Evolutionary conservation across 2,329 filamentous ascomycete species (phyloP).

Genomic region (Trichoderma sp.): DNA sequence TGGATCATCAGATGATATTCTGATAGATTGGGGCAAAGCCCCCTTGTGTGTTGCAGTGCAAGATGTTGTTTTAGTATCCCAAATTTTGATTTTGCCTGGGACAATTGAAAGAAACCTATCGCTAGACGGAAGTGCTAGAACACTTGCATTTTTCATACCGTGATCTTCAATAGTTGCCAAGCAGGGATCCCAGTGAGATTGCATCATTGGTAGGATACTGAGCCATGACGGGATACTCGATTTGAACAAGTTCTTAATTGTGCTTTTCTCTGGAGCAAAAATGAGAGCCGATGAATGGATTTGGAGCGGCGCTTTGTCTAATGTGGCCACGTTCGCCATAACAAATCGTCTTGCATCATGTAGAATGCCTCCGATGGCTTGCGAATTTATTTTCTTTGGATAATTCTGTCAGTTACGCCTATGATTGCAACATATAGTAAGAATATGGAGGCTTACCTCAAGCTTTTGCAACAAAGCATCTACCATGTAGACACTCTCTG

Average conservation of each 20-base stretch:
- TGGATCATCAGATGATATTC: neutral
- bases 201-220: neutral
- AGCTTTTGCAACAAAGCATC: neutral
- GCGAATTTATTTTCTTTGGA: neutral
- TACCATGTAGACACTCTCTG: conserved; percentile 18
- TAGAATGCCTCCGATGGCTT: conserved; percentile 15
- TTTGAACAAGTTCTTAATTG: conserved; percentile 19
- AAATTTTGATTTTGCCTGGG: neutral
- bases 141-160: fast-evolving
- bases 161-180: neutral
- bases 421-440: neutral
- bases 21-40: neutral
- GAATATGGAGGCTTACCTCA: neutral
- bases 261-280: conserved; percentile 26
- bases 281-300: conserved; percentile 28
- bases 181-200: neutral
- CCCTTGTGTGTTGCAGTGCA: neutral
- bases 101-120: neutral
- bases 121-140: neutral
- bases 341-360: conserved; percentile 23
- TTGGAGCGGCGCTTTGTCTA: conserved; percentile 27
- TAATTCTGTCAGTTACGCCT: neutral
- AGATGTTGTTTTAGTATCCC: neutral
- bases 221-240: conserved; percentile 23
- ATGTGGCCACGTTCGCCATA: neutral